Percentiles rank a stretch among this genome's conserved stretches.
Evolutionary conservation across 352 stramenopile species (phyloP).

Genomic region (Phytophthora sansomeana): DNA sequence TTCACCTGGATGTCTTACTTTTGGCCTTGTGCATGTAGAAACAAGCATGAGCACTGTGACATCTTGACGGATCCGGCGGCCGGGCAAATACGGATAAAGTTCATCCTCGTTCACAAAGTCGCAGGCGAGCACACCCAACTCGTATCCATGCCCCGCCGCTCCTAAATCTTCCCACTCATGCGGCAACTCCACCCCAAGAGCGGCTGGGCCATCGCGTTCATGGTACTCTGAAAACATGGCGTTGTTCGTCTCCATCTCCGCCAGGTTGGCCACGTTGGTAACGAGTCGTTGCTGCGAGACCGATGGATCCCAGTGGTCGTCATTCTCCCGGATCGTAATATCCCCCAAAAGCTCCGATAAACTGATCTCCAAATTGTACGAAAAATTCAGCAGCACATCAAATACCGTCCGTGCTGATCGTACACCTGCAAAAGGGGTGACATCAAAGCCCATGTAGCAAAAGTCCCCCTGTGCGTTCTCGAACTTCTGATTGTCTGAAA

Average conservation of each 20-base stretch:
- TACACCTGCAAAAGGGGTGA: conserved; percentile 54
- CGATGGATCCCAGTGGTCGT: conserved; percentile 50
- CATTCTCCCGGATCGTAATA: conserved; percentile 60
- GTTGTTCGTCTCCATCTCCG: conserved; percentile 55
- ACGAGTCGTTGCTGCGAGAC: conserved; percentile 52
- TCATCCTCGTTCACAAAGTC: conserved; percentile 61
- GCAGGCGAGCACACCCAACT: conserved; percentile 43
- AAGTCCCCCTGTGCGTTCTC: conserved; percentile 49
- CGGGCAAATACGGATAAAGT: conserved; percentile 39
- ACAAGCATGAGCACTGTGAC: conserved; percentile 45
- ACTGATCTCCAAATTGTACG: conserved; percentile 63
- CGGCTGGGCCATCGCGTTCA: conserved; percentile 27
- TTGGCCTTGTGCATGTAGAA: conserved; percentile 33
- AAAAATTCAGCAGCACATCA: conserved; percentile 55
- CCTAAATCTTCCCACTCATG: conserved; percentile 30
- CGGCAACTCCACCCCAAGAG: conserved; percentile 31
- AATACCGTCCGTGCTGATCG: conserved; percentile 44
- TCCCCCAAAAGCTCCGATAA: conserved; percentile 53
- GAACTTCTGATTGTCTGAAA: conserved; percentile 55
- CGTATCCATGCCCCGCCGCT: conserved; percentile 24
- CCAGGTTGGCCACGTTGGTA: conserved; percentile 39
- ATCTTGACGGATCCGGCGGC: conserved; percentile 46
- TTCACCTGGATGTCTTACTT: conserved; percentile 3
- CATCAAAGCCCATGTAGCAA: conserved; percentile 56
- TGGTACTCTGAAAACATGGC: conserved; percentile 51